Evolutionary conservation across 768 basidiomycete species (phyloP), one percentile per base, ranked within the genome.

Genomic region (Tylopilus vinaceipallidus): DNA sequence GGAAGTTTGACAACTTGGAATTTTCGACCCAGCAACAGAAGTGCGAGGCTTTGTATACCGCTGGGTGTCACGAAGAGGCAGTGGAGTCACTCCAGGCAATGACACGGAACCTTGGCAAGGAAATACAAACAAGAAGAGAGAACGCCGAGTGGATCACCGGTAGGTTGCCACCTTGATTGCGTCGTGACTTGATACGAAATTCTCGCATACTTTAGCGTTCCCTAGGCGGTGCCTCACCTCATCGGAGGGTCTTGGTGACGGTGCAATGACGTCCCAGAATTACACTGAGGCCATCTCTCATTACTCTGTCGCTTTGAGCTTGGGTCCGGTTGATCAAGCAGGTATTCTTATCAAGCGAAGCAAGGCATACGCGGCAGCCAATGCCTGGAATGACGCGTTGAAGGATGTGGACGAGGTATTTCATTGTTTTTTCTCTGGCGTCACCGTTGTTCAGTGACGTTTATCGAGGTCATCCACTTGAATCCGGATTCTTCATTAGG

Each of bases 1-100:
- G 53, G 50, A 53, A 30, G 24, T 53, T 54, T 14, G 53, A 53
- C 20, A 38, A 53, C n/a, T 16, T 54, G 12, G 12, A 16, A 16
- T 53, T 53, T 33, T 32, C 19, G 10, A 37, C 35, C 22, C 22
- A 24, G 17, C 44, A 30, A 24, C 34, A 38, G 32, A 30, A 23
- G 16, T 54, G 53, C 19, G 53, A 54, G 23, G n/a, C 10, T 10
- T 45, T 53, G 12, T n/a, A 30, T 41, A 13, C n/a, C 11, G 17
- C 26, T 27, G 43, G 34, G n/a, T 38, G 33, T 11, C 24, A 4
- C 5, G 11, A 42, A 3, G 50, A 54, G 12, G 50, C 51, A 6
- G 7, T 34, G 20, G 40, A 32, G 1, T 30, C 20, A 32, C 34
- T 53, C 35, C 41, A 17, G 13, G n/a, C 29, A 30, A 38, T 53